phyloP scores from a whole-genome alignment of 106 monocot species.

The Triglochin maritima region DNA sequence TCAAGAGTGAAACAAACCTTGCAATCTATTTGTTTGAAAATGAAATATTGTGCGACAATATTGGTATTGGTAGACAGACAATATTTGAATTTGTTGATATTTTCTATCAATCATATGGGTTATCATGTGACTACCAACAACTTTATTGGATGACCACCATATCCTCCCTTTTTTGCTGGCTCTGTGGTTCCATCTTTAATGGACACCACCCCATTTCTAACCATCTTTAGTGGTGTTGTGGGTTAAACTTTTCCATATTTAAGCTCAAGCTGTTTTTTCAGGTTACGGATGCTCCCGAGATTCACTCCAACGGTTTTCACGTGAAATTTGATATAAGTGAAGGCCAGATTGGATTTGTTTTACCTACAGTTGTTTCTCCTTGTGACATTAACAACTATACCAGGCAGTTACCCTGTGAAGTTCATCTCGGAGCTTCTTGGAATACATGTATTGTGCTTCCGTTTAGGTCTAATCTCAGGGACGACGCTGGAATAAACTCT shows the following conservation, averaged over 20 bases:
- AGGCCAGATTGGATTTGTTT: slow-evolving; percentile 96
- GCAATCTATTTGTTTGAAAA: too few species aligned
- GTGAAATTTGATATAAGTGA: slow-evolving; percentile 91
- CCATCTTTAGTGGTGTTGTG: too few species aligned
- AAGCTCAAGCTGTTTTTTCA: slow-evolving; percentile 15
- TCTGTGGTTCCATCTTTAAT: neutral
- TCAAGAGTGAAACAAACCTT: too few species aligned
- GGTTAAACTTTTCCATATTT: neutral
- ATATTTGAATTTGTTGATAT: too few species aligned
- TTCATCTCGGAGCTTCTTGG: slow-evolving; percentile 32
- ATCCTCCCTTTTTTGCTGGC: neutral
- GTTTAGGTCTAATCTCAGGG: slow-evolving; percentile 49
- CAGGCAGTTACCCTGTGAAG: slow-evolving; percentile 33
- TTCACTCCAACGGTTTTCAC: slow-evolving; percentile 90
- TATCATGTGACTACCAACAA: too few species aligned
- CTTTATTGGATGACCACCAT: neutral
- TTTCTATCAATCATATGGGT: too few species aligned
- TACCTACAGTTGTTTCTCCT: slow-evolving; percentile 73
- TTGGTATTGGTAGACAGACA: too few species aligned
- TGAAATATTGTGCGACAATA: too few species aligned
- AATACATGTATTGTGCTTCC: slow-evolving; percentile 93
- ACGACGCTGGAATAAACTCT: slow-evolving; percentile 31
- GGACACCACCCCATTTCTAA: too few species aligned
- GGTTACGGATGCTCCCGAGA: slow-evolving; percentile 98
- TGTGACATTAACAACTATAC: slow-evolving; percentile 32